Base-by-base conservation (phyloP, 2,329 filamentous ascomycete genomes). In the Aureobasidium sp. region DNA sequence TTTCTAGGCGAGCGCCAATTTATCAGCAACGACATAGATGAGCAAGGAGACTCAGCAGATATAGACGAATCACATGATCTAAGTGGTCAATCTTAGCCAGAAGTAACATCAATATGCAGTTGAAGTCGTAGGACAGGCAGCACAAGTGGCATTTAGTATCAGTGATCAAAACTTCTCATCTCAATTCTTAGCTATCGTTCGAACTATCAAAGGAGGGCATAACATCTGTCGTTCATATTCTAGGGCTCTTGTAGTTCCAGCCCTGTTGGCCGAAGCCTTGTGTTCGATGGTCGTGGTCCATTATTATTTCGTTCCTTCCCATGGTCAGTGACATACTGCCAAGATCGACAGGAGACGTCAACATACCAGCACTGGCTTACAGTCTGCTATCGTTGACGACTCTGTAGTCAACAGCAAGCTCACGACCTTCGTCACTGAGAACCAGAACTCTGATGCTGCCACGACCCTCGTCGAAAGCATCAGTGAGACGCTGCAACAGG, bases 351-450 rank as follows among this genome's bases (percentile, higher is more conserved):
- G 5, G 15, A 20, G 5, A 2, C 34, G 5, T 37, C 10, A 39
- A 59, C 55, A 39, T 48, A 59, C 55, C 43, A 48, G 39, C 6
- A 36, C 27, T 20, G 36, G 29, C 69, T 71, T 86, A 87, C 78
- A 87, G 77, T 71, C 84, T 80, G 67, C 83, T 85, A 69, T 84
- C 84, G 81, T 99, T 94, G 75, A 97, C 89, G 75, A 96, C 89
- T 89, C 97, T 97, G 87, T 95, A 94, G 85, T 99, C 94, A 70
- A 99, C 94, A 71, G 89, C 92, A 74, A 99, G 87, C 86, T 99
- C 94, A 72, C 88, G 87, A 71, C 92, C 92, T 72, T 88, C 84
- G 78, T 99, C 94, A 78, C 87, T 91, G 80, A 99, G 92, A 78
- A 99, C 94, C 66, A 97, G 87, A 73, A 96, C 92, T 70, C 94